Base-by-base conservation (phyloP, 306 rosid species). In the Lagenaria siceraria region DNA sequence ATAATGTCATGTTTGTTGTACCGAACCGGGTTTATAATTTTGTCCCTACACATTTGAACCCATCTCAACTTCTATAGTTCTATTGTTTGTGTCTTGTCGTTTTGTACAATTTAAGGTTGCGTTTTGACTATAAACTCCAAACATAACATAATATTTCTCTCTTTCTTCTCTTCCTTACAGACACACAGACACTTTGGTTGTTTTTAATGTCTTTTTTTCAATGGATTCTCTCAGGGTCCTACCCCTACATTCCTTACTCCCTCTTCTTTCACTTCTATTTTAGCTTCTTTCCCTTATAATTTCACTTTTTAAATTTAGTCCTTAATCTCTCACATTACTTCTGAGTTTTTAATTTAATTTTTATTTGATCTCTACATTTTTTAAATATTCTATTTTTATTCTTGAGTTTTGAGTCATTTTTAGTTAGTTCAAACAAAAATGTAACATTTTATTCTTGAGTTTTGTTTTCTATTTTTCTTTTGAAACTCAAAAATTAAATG, bases 101-200 rank as follows among this genome's bases (percentile, higher is more conserved):
- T 69, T 69, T 69, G 75, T 8, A 19, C 3, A 3, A 12, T n/a
- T 42, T 5, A 29, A 40, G 36, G 55, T 69, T 69, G 75, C 75
- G 75, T 69, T 69, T 69, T 8, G 33, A 69, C 36, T 43, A 24
- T 69, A 69, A 69, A 69, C 75, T 69, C 54, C 75, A 69, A 69
- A 69, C 75, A 42, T 3, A 69, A 69, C 75, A 38, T 69, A n/a
- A 69, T 42, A 10, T 11, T 6, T 43, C 27, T 15, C 68, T 61
- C 38, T 61, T 18, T 15, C 11, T 33, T 29, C 12, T 12, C 25
- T 40, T 65, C 48, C 24, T 35, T 18, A 66, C 29, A 66, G 33
- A 65, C 73, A 65, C 14, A 36, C 15, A 65, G 29, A 66, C 74
- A 12, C 5, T 46, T n/a, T 18, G 21, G 75, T 69, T 42, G 21